Percentiles rank a stretch among this genome's conserved stretches.
These are phyloP conservation scores for Beta lomatogona DNA, from an alignment of 179 eudicot genomes.

Conservation along the genomic window DNA sequence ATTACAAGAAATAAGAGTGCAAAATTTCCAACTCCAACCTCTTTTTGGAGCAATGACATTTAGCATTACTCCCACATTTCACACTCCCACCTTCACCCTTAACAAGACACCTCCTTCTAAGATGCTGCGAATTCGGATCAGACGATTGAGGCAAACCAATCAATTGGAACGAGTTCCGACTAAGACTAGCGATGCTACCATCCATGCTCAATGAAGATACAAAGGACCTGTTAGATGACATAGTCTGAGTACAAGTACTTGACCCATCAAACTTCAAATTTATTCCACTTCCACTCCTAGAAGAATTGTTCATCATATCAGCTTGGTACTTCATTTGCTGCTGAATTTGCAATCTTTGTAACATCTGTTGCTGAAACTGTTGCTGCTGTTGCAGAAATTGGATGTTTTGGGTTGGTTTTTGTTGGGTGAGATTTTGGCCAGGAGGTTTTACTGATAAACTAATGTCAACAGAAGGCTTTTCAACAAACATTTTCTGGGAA, in stretches of 20 bases:
- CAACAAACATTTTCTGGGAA: slow-evolving; percentile 34
- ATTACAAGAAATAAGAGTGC: neutral
- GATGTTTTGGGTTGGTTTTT: slow-evolving; percentile 27
- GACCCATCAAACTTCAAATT: slow-evolving; percentile 59
- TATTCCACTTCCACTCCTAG: slow-evolving; percentile 36
- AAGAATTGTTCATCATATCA: slow-evolving; percentile 48
- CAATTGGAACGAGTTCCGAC: slow-evolving; percentile 49
- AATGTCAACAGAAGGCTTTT: slow-evolving; percentile 26
- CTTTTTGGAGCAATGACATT: slow-evolving; percentile 74
- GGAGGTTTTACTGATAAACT: slow-evolving; percentile 38
- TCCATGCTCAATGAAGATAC: slow-evolving; percentile 65
- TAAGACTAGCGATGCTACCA: slow-evolving; percentile 46
- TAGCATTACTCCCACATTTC: slow-evolving; percentile 53
- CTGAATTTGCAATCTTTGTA: slow-evolving; percentile 52
- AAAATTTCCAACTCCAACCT: slow-evolving; percentile 35
- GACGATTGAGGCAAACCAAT: slow-evolving; percentile 48
- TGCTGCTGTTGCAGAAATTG: slow-evolving; percentile 46
- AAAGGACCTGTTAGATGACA: slow-evolving; percentile 68
- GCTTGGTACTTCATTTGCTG: slow-evolving; percentile 60
- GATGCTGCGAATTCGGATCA: slow-evolving; percentile 50
- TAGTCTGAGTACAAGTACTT: slow-evolving; percentile 42
- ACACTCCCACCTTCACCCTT: slow-evolving; percentile 60
- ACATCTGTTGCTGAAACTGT: slow-evolving; percentile 40
- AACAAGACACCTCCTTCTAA: slow-evolving; percentile 49
- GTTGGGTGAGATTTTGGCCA: slow-evolving; percentile 18